A percentile compares a stretch with the other conserved stretches of the same genome.
Conservation (phyloP, 441 rosid species). For the Omphalea diandra region DNA sequence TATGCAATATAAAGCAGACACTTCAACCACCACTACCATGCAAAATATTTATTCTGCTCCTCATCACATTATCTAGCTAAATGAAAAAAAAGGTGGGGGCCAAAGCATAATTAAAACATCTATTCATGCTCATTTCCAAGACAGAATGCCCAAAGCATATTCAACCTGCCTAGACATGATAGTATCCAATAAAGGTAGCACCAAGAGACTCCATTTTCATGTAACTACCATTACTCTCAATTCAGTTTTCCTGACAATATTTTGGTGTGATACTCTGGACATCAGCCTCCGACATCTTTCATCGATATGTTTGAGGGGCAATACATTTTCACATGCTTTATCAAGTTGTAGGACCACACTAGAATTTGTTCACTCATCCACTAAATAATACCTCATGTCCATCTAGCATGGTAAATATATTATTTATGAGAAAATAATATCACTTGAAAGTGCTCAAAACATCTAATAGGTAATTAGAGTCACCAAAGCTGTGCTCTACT, state of each 20-base stretch:
- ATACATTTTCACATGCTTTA: not conserved
- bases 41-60: not conserved
- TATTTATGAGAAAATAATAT: not conserved
- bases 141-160: not conserved
- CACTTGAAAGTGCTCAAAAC: slow-evolving; percentile 1
- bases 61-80: not conserved
- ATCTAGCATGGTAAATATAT: not conserved
- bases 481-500: not conserved
- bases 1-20: not conserved
- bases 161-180: not conserved
- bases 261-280: not conserved
- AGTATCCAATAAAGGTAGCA: not conserved
- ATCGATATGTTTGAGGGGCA: not conserved
- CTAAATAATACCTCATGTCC: not conserved
- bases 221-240: no score
- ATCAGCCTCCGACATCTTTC: not conserved
- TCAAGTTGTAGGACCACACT: not conserved
- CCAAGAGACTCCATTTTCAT: not conserved
- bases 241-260: not conserved
- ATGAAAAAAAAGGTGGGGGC: not conserved
- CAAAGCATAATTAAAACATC: not conserved
- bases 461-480: not conserved
- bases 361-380: not conserved
- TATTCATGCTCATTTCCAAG: not conserved
- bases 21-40: not conserved